Base-by-base conservation (phyloP, 768 basidiomycete genomes). In the Termitomyces sp. region DNA sequence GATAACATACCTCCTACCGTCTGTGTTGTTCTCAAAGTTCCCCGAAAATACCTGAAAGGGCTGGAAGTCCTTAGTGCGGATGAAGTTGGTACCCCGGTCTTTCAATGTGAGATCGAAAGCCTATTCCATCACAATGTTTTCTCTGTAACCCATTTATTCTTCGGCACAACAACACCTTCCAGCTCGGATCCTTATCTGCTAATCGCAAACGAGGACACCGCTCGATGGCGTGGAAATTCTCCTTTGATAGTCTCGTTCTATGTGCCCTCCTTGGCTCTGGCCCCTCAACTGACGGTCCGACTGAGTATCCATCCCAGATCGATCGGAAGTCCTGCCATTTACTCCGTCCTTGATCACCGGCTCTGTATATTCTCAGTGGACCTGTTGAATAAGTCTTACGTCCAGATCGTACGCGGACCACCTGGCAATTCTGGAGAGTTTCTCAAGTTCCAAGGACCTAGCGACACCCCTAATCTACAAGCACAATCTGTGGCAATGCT, bases 171-270 rank as follows among this genome's bases (percentile, higher is more conserved):
- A 0, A 48, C 53, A 22, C 26, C 49, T 14, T 61, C 58, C 24
- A 51, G 61, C 5, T 62, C 64, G 22, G 43, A 53, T 51, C 51
- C 35, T 12, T 28, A 49, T 32, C 46, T 52, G 1, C 32, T 47
- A 26, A 55, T 58, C 0, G 69, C 73, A 14, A 56, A 62, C 6
- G 75, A 76, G 60, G 76, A 77, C 54, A 20, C 53, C 6, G 30
- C 50, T 14, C 70, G 72, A 18, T 70, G 71, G 68, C 52, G 63
- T 1, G 77, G 77, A 13, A 59, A 54, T 3, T 75, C 75, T 14
- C 56, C 71, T 0, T 58, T 77, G 47, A 65, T 78, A 16, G 68
- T 70, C 9, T 72, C 72, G 1, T 77, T 79, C 48, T 68, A 67
- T 35, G 62, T 72, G 24, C 68, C 75, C 2, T 57, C 67, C 0